These are phyloP conservation scores for Aspergillus carbonarius DNA, from an alignment of 2,329 filamentous ascomycete genomes.

Conservation along the genomic window DNA sequence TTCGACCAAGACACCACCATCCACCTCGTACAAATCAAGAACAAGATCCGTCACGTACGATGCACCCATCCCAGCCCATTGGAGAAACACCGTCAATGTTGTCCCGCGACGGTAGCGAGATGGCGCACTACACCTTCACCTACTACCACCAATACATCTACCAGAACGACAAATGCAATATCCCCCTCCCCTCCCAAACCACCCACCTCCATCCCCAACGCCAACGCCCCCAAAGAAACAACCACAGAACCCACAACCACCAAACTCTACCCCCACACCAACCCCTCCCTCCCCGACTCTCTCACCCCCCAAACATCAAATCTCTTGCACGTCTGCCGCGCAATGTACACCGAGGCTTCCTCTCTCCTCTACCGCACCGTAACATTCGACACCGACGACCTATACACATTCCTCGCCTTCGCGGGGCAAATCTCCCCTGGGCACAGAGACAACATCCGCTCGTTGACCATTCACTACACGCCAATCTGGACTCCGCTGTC, in stretches of 20 bases:
- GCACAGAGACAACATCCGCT: constrained; percentile 20
- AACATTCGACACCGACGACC: constrained; percentile 37
- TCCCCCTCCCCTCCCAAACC: background rate
- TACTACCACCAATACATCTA: background rate
- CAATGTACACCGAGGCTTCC: constrained; percentile 36
- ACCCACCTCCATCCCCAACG: background rate
- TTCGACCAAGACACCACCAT: constrained; percentile 31
- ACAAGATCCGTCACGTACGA: constrained; percentile 37
- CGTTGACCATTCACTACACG: constrained; percentile 34
- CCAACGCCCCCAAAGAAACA: background rate
- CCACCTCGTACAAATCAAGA: constrained; percentile 37
- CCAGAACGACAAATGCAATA: constrained; percentile 4
- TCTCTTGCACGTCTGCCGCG: constrained; percentile 34
- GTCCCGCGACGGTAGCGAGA: constrained; percentile 31
- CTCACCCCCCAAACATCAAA: constrained; percentile 26
- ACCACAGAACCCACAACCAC: background rate
- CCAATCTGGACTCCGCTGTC: constrained; percentile 37
- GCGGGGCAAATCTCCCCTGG: constrained; percentile 20
- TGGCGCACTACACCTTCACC: constrained; percentile 26
- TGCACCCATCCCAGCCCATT: constrained; percentile 26
- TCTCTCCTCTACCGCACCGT: constrained; percentile 29
- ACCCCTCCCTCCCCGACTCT: constrained; percentile 21
- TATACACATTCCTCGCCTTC: constrained; percentile 39
- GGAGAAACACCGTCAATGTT: constrained; percentile 34
- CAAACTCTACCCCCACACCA: constrained; percentile 38